These are phyloP conservation scores for Paecilomyces niveus DNA, from an alignment of 2,329 filamentous ascomycete genomes.

Conservation along the genomic window DNA sequence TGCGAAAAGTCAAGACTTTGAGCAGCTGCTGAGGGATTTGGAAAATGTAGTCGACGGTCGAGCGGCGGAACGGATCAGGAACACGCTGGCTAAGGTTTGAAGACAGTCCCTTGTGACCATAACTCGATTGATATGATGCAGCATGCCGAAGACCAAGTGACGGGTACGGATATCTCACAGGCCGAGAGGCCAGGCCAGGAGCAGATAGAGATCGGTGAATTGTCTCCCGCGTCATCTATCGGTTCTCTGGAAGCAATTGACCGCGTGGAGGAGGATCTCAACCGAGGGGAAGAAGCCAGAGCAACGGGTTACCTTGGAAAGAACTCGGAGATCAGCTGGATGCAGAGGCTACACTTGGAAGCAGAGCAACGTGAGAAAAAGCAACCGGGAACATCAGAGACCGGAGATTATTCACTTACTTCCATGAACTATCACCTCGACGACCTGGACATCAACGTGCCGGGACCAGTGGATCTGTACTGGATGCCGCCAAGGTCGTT, in stretches of 20 bases:
- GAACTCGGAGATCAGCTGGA: slow-evolving; percentile 41
- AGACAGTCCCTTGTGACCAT: neutral
- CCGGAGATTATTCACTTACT: slow-evolving; percentile 23
- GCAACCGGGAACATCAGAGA: slow-evolving; percentile 20
- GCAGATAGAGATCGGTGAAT: slow-evolving; percentile 18
- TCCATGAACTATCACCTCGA: slow-evolving; percentile 37
- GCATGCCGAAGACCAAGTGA: slow-evolving; percentile 14
- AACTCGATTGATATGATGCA: slow-evolving; percentile 7
- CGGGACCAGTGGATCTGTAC: slow-evolving; percentile 35
- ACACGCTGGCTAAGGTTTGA: slow-evolving; percentile 30
- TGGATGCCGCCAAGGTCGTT: slow-evolving; percentile 33
- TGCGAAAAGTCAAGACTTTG: slow-evolving; percentile 28
- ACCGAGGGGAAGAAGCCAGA: slow-evolving; percentile 27
- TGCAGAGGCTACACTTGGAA: slow-evolving; percentile 35
- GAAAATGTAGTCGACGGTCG: slow-evolving; percentile 23
- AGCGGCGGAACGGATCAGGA: slow-evolving; percentile 28
- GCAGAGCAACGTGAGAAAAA: slow-evolving; percentile 25
- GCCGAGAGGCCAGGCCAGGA: slow-evolving; percentile 1
- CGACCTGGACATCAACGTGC: slow-evolving; percentile 34
- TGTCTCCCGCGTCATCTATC: slow-evolving; percentile 25
- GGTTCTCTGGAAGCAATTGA: slow-evolving; percentile 40
- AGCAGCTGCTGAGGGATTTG: slow-evolving; percentile 31
- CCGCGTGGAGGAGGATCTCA: slow-evolving; percentile 39
- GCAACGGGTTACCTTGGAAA: slow-evolving; percentile 40
- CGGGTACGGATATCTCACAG: neutral